Evolutionary conservation across 2,329 filamentous ascomycete genomes (phyloP).

Genomic region (Blumeria graminis): DNA sequence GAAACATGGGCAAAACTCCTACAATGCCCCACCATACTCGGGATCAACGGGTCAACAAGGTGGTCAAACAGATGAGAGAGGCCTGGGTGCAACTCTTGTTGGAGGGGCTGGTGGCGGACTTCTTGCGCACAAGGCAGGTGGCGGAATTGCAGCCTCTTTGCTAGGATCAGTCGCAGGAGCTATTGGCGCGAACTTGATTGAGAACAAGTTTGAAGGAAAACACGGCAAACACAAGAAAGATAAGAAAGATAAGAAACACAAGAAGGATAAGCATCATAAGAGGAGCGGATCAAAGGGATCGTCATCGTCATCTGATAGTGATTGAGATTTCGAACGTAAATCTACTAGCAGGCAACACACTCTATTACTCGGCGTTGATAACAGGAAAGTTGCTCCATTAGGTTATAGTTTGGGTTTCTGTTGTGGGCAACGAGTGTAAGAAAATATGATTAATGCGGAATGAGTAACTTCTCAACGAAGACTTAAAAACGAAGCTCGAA

Average conservation of each 20-base stretch:
- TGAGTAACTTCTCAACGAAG: too few species aligned
- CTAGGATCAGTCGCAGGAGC: slow-evolving; percentile 28
- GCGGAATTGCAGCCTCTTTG: slow-evolving; percentile 27
- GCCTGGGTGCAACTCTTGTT: slow-evolving; percentile 27
- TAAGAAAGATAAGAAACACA: slow-evolving; percentile 7
- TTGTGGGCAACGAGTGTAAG: too few species aligned
- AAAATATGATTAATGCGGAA: too few species aligned
- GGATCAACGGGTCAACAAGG: background rate
- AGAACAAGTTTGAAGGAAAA: slow-evolving; percentile 20
- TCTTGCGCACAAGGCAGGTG: slow-evolving; percentile 28
- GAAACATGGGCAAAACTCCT: background rate
- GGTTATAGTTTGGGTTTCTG: too few species aligned
- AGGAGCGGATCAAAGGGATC: background rate
- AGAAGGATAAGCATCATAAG: slow-evolving; percentile 4
- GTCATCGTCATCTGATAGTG: background rate
- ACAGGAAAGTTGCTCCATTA: too few species aligned
- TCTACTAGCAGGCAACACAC: too few species aligned
- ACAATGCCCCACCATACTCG: background rate
- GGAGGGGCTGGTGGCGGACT: slow-evolving; percentile 29
- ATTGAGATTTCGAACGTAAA: background rate
- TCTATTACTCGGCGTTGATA: too few species aligned
- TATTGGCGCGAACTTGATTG: slow-evolving; percentile 27
- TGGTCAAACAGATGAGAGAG: slow-evolving; percentile 23
- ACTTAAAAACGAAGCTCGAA: too few species aligned
- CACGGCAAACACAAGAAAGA: slow-evolving; percentile 11